Conservation (phyloP, 2,329 filamentous ascomycete species). For the Delphinella strobiligena region DNA sequence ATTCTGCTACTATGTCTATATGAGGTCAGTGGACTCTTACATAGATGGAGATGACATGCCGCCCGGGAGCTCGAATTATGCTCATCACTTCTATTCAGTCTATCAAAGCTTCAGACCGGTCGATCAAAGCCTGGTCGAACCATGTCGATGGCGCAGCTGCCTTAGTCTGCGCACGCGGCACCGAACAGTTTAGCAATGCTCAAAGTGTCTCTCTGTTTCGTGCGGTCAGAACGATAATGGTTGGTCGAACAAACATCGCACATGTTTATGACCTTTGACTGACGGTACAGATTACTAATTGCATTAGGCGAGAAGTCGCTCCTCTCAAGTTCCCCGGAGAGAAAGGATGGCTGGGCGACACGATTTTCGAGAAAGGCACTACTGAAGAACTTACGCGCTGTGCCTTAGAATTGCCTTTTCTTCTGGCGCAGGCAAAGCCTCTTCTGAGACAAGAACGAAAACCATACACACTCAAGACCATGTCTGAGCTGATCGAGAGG, state of each 20-base stretch:
- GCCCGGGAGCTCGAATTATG: not conserved
- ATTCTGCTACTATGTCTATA: slow-evolving; percentile 50
- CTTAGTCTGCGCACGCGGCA: slow-evolving; percentile 36
- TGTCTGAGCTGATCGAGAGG: slow-evolving; percentile 2
- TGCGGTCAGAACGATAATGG: slow-evolving; percentile 5
- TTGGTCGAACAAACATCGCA: no score
- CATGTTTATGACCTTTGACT: no score
- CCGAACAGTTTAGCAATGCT: slow-evolving; percentile 18
- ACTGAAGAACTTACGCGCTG: slow-evolving; percentile 3
- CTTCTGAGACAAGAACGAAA: not conserved
- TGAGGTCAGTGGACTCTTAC: slow-evolving; percentile 31
- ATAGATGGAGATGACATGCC: not conserved
- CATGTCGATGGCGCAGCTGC: slow-evolving; percentile 50
- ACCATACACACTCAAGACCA: not conserved
- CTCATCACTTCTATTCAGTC: not conserved
- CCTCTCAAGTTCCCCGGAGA: slow-evolving; percentile 2
- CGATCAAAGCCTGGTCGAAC: slow-evolving; percentile 40
- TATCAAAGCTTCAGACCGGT: slow-evolving; percentile 21
- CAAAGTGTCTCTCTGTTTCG: slow-evolving; percentile 7
- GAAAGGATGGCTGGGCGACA: slow-evolving; percentile 5
- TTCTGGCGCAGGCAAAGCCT: not conserved
- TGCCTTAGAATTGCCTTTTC: slow-evolving; percentile 3
- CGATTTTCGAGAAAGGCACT: slow-evolving; percentile 1
- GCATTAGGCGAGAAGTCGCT: slow-evolving; percentile 5
- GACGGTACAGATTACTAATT: slow-evolving; percentile 5